These are phyloP conservation scores for Fusarium longipes DNA, from an alignment of 2,329 filamentous ascomycete genomes.

Conservation along the genomic window DNA sequence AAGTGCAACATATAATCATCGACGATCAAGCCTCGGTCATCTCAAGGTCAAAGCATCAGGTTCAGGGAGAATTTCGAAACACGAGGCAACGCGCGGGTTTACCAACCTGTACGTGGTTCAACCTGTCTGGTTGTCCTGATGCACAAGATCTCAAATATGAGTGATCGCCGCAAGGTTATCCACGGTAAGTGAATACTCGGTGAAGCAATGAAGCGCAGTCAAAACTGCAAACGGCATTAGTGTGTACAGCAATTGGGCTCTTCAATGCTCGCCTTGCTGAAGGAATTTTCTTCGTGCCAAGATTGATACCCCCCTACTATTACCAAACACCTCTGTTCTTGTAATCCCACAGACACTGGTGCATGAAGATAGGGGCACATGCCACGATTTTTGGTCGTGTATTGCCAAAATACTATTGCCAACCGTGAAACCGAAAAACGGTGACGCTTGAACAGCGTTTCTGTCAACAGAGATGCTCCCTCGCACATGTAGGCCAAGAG, in stretches of 20 bases:
- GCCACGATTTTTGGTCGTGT: neutral
- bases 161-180: conserved; percentile 6
- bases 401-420: neutral
- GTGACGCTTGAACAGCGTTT: neutral
- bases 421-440: neutral
- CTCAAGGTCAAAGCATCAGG: conserved; percentile 6
- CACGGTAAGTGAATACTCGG: conserved; percentile 25
- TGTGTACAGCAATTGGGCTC: conserved; percentile 69
- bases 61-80: conserved; percentile 1
- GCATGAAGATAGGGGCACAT: conserved; percentile 66
- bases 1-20: neutral
- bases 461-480: conserved; percentile 2
- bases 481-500: neutral
- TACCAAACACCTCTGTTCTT: conserved; percentile 67
- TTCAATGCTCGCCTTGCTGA: conserved; percentile 65
- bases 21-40: neutral
- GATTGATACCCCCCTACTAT: conserved; percentile 62
- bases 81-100: conserved; percentile 1
- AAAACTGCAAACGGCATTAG: conserved; percentile 60
- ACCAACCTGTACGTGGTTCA: conserved; percentile 14
- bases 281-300: conserved; percentile 68
- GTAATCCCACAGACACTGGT: conserved; percentile 57
- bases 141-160: conserved; percentile 33
- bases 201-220: conserved; percentile 38
- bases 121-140: conserved; percentile 2